Evolutionary conservation across 1,284 basidiomycete species (phyloP).

Genomic region (Ustilago trichophora): DNA sequence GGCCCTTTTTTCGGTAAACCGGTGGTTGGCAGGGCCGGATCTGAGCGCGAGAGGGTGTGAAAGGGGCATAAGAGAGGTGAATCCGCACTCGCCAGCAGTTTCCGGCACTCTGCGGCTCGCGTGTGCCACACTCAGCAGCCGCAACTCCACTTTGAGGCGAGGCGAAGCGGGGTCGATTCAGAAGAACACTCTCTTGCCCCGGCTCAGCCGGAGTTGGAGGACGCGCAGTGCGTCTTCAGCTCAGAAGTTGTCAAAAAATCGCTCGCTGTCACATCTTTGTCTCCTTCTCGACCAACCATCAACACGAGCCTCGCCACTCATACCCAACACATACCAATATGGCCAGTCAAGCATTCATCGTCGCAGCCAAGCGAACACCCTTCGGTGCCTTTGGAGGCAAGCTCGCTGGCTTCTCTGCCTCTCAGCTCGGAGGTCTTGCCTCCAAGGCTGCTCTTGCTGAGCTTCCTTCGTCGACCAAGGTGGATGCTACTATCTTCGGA

Average conservation of each 20-base stretch:
- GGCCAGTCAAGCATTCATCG: conserved; percentile 65
- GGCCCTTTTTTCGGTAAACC: background rate
- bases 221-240: background rate
- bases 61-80: background rate
- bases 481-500: conserved; percentile 68
- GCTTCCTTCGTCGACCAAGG: conserved; percentile 67
- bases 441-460: conserved; percentile 70
- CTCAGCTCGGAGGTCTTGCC: conserved; percentile 70
- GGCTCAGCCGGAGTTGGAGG: background rate
- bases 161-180: background rate
- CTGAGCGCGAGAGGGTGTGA: too few relatives aligned
- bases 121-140: background rate
- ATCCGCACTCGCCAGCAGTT: background rate
- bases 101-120: background rate
- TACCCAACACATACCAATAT: too few relatives aligned
- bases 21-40: background rate
- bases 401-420: conserved; percentile 55
- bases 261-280: too few relatives aligned
- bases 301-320: too few relatives aligned
- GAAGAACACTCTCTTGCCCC: conserved; percentile 6
- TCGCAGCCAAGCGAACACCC: conserved; percentile 69
- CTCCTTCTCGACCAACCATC: too few relatives aligned
- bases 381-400: conserved; percentile 72
- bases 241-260: background rate
- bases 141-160: background rate